Percentiles rank a stretch among this genome's conserved stretches.
Evolutionary conservation across 2,329 filamentous ascomycete species (phyloP).

Genomic region (Talaromyces albobiverticillius): DNA sequence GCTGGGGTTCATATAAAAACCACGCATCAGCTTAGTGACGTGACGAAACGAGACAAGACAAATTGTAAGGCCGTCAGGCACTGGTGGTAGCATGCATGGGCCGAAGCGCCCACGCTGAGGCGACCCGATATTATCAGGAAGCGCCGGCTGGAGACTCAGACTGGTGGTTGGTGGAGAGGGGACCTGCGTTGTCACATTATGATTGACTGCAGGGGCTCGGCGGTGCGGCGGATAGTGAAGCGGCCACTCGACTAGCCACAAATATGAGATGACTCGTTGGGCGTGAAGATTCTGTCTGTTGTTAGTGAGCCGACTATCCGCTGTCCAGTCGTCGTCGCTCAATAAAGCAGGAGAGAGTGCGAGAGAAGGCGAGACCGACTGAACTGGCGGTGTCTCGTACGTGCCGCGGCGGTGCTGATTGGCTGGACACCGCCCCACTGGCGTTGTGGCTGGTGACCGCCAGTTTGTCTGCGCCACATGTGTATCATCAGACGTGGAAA

Average conservation of each 20-base stretch:
- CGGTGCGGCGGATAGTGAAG: conserved; percentile 6
- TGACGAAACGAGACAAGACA: too few relatives aligned
- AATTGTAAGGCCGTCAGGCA: too few relatives aligned
- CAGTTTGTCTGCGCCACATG: too few relatives aligned
- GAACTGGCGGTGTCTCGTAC: conserved; percentile 7
- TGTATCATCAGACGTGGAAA: not conserved
- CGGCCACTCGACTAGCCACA: not conserved
- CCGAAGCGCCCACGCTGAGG: conserved; percentile 12
- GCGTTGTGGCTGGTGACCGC: too few relatives aligned
- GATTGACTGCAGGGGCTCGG: conserved; percentile 19
- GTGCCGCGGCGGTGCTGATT: too few relatives aligned
- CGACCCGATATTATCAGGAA: conserved; percentile 4
- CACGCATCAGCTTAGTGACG: not conserved
- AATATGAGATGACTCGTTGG: not conserved
- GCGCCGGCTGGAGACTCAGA: not conserved
- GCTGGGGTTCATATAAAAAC: not conserved
- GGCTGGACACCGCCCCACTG: too few relatives aligned
- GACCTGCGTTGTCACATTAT: conserved; percentile 22
- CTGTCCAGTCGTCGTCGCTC: too few relatives aligned
- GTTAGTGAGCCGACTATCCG: too few relatives aligned
- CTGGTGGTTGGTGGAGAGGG: conserved; percentile 14
- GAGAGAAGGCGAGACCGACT: too few relatives aligned
- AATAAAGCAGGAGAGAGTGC: too few relatives aligned
- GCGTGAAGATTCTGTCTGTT: not conserved
- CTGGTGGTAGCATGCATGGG: not conserved